Conservation (phyloP, 1,284 basidiomycete species). For the Cryptococcus neoformans region DNA sequence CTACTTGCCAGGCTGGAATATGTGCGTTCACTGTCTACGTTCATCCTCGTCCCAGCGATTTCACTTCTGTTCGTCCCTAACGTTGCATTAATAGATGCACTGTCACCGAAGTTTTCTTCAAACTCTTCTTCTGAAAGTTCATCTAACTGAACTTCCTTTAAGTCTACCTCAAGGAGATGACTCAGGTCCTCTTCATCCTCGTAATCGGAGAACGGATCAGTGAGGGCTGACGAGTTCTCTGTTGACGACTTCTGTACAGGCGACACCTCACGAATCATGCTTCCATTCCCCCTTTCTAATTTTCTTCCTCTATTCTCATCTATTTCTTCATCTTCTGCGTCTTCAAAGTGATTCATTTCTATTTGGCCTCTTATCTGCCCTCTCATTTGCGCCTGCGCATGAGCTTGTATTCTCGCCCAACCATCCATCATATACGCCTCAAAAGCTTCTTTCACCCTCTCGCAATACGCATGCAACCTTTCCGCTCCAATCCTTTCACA, state of each 20-base stretch:
- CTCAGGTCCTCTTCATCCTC: neutral
- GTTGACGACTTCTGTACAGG: neutral
- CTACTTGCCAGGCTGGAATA: neutral
- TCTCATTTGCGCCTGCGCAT: constrained; percentile 5
- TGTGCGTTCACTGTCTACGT: neutral
- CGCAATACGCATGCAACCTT: constrained; percentile 45
- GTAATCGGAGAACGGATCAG: neutral
- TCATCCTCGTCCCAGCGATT: neutral
- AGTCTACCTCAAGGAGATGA: neutral
- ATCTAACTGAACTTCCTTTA: constrained; percentile 3
- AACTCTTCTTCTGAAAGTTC: neutral
- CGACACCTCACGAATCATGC: neutral
- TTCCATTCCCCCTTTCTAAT: constrained; percentile 6
- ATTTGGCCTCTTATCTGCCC: neutral
- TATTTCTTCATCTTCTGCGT: constrained; percentile 7
- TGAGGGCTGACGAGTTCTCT: neutral
- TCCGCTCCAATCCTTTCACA: constrained; percentile 43
- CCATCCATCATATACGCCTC: constrained; percentile 39
- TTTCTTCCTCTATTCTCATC: constrained; percentile 7
- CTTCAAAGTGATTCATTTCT: constrained; percentile 5
- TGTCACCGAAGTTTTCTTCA: neutral
- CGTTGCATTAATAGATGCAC: neutral
- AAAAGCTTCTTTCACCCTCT: constrained; percentile 44
- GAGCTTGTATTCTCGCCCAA: constrained; percentile 9
- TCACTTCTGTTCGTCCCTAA: neutral